Evolutionary conservation across 768 basidiomycete genomes (phyloP), one percentile per base, ranked within the genome.

Genomic region (Cystobasidium ongulense): DNA sequence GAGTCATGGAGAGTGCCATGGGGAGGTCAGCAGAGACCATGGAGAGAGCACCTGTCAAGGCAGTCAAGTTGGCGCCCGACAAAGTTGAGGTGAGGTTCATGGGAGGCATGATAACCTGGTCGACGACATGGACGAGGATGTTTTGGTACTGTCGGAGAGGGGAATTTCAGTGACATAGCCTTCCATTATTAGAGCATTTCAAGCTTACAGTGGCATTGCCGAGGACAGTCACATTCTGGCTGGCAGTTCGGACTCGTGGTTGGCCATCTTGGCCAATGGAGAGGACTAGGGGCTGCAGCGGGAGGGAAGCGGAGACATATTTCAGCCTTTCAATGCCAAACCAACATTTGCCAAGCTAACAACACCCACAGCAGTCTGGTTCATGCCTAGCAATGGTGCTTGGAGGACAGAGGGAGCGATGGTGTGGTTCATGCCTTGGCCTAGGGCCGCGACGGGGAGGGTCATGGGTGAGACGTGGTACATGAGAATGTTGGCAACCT

Each of bases 381-480:
- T 74, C 57, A 62, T 64, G 68, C 77, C 57, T 74, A 78, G 78
- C 15, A 71, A 63, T 10, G 76, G 76, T 23, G 76, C 78, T 46
- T 77, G 76, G 35, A 82, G 77, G 38, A 79, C 53, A 13, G 81
- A 79, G 31, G 81, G 76, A 25, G 78, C 79, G 71, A 82, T 80
- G 31, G 80, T 80, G 77, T 81, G 79, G 70, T 74, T 78, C 1
- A 78, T 76, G 18, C 76, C 71, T 36, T 74, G 72, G 23, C 71
- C 68, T 18, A 78, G 72, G 18, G 75, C 75, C 29, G 67, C 68
- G 15, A 74, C 67, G 33, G 74, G 72, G 72, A 79, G 75, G 23
- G 79, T 76, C 50, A 78, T 80, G 77, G 82, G 80, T 62, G 81
- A 73, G 76, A 82, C 78, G 77, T 79, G 78, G 72, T 78, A 77